These are phyloP conservation scores for Solanum chilense DNA, from an alignment of 257 asterid genomes.

Conservation along the genomic window DNA sequence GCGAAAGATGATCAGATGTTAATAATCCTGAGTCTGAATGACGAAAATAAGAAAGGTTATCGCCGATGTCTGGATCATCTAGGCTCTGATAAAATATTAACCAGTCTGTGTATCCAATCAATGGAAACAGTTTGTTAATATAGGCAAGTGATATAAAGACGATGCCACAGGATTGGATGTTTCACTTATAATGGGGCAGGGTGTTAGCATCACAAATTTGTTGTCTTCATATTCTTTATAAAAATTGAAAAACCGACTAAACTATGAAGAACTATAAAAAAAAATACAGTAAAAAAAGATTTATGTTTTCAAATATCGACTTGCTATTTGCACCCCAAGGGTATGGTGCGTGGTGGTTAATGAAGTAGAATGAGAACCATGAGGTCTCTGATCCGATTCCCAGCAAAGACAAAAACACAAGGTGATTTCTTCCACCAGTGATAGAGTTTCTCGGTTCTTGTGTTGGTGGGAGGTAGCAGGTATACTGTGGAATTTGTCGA, in stretches of 20 bases:
- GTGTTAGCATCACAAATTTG: not conserved
- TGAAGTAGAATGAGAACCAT: not conserved
- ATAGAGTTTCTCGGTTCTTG: not conserved
- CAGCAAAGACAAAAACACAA: not conserved
- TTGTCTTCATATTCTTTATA: not conserved
- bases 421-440: not conserved
- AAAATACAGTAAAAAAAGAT: not conserved
- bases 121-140: not conserved
- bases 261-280: not conserved
- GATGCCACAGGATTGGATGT: not conserved
- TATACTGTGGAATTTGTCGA: not conserved
- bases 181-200: not conserved
- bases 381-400: not conserved
- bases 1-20: not conserved
- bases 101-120: not conserved
- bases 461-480: not conserved
- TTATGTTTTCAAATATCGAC: not conserved
- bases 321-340: not conserved
- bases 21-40: not conserved
- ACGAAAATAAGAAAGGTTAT: not conserved
- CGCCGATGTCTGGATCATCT: not conserved
- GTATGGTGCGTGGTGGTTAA: not conserved
- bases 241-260: not conserved
- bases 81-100: not conserved
- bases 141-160: not conserved